A percentile compares a stretch with the other conserved stretches of the same genome.
phyloP scores from a whole-genome alignment of 257 asterid genomes.

The Coffea eugenioides region DNA sequence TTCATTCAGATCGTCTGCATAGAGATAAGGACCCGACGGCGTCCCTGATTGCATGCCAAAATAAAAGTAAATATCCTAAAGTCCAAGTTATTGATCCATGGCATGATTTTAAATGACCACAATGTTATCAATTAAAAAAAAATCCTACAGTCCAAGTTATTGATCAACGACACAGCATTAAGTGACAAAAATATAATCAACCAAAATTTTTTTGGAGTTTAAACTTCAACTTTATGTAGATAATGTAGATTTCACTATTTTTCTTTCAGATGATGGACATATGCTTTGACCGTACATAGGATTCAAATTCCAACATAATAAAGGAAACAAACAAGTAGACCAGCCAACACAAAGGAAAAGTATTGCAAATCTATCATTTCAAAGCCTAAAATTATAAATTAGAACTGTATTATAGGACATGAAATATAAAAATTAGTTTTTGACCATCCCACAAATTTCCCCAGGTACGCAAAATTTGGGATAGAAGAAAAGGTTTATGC shows the following conservation, averaged over 20 bases:
- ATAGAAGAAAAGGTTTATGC: not conserved
- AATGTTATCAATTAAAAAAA: no score
- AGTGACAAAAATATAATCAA: no score
- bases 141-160: no score
- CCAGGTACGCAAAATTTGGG: not conserved
- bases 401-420: not conserved
- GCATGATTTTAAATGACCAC: not conserved
- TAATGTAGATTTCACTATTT: not conserved
- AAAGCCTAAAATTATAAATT: not conserved
- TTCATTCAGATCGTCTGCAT: slow-evolving; percentile 63
- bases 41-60: slow-evolving; percentile 56
- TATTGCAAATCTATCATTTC: no score
- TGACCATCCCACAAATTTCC: not conserved
- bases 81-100: not conserved
- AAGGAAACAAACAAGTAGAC: not conserved
- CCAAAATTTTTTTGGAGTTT: no score
- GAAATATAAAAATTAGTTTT: not conserved
- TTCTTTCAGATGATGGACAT: not conserved
- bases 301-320: no score
- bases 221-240: not conserved
- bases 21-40: slow-evolving; percentile 74
- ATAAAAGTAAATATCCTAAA: not conserved
- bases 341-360: not conserved
- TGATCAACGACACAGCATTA: no score
- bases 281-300: not conserved